These are phyloP conservation scores for Phytopythium oedochilum DNA, from an alignment of 352 stramenopile genomes.

Conservation along the genomic window DNA sequence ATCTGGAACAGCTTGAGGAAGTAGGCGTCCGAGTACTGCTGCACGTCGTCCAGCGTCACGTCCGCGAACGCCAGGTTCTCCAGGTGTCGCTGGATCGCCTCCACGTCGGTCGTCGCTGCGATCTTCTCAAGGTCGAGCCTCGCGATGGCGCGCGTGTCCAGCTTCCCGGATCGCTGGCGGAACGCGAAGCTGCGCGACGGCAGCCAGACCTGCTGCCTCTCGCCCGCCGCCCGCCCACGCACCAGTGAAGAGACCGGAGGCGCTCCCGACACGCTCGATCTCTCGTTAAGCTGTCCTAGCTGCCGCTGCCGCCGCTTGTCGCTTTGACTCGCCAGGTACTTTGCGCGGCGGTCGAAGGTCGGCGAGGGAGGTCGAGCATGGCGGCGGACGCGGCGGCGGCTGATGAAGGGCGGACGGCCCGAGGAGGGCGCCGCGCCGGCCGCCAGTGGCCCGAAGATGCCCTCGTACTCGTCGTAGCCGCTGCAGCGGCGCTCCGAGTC, in stretches of 20 bases:
- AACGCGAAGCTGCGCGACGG: slow-evolving; percentile 73
- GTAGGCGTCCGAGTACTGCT: slow-evolving; percentile 82
- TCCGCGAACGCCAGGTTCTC: slow-evolving; percentile 83
- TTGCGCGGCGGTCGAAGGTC: slow-evolving; percentile 17
- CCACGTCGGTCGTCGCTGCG: slow-evolving; percentile 70
- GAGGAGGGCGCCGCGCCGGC: not conserved
- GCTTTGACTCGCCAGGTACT: slow-evolving; percentile 18
- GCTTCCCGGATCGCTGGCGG: slow-evolving; percentile 62
- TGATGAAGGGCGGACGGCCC: not conserved
- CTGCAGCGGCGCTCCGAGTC: slow-evolving; percentile 12
- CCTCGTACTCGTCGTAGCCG: slow-evolving; percentile 67
- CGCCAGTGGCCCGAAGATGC: slow-evolving; percentile 48
- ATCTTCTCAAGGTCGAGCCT: slow-evolving; percentile 69
- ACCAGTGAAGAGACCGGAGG: not conserved
- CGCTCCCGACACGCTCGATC: slow-evolving; percentile 8
- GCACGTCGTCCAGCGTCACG: slow-evolving; percentile 75
- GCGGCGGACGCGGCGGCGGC: not conserved
- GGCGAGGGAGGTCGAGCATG: not conserved
- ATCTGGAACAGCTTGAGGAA: slow-evolving; percentile 88
- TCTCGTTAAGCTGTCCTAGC: not conserved
- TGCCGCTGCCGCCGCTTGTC: slow-evolving; percentile 1
- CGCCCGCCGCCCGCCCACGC: not conserved
- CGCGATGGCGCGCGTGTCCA: slow-evolving; percentile 68
- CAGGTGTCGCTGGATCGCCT: slow-evolving; percentile 65
- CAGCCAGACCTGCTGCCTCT: slow-evolving; percentile 49